Conservation (phyloP, 2,329 filamentous ascomycete species). For the Pezicula neosporulosa region DNA sequence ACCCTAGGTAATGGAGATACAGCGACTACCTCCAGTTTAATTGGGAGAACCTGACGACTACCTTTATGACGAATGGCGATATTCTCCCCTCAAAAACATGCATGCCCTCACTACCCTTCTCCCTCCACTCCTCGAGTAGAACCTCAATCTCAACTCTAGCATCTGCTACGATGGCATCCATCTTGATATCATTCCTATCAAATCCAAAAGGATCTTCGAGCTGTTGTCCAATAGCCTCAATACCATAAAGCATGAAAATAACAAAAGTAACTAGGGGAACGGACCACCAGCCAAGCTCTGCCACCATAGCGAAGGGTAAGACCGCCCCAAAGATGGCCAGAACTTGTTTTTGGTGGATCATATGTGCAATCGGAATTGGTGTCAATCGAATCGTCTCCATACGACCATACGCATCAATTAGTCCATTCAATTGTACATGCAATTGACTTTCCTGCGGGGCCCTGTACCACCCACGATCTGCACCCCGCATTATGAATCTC, state of each 20-base stretch:
- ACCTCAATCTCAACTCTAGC: background rate
- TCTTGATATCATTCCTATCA: slow-evolving; percentile 1
- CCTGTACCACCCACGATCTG: background rate
- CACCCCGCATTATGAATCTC: background rate
- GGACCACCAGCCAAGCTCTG: background rate
- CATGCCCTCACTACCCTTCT: background rate
- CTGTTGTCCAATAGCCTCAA: slow-evolving; percentile 1
- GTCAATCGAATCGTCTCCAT: slow-evolving; percentile 1
- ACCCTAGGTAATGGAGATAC: no score
- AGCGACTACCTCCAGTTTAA: no score
- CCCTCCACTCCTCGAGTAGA: background rate
- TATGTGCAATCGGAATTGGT: background rate
- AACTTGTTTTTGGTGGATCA: slow-evolving; percentile 1
- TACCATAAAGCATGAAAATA: background rate
- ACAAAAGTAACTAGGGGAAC: background rate
- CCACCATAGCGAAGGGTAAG: background rate
- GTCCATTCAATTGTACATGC: background rate
- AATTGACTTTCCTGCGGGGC: background rate
- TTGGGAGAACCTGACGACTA: no score
- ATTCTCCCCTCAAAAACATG: background rate
- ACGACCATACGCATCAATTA: background rate
- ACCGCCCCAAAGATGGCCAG: background rate
- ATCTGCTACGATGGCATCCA: slow-evolving; percentile 1
- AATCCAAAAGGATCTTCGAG: slow-evolving; percentile 1
- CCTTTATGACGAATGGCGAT: background rate